A percentile compares a stretch with the other conserved stretches of the same genome.
These are phyloP conservation scores for Boechera retrofracta DNA, from an alignment of 345 rosid species.

Conservation along the genomic window DNA sequence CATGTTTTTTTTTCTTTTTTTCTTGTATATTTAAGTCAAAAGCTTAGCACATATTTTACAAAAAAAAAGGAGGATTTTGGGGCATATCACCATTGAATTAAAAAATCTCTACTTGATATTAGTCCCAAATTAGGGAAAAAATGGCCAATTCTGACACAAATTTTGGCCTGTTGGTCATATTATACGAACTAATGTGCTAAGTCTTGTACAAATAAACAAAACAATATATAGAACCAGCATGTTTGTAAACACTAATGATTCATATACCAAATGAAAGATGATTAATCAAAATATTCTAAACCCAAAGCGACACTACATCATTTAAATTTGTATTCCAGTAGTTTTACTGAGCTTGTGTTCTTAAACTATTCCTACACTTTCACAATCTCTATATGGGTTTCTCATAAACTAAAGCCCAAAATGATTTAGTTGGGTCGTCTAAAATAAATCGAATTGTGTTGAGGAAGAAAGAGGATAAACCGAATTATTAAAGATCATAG, in stretches of 20 bases:
- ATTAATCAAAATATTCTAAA: neutral
- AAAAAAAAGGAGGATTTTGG: neutral
- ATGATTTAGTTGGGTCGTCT: neutral
- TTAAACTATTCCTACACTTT: too few species aligned
- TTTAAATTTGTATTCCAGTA: too few species aligned
- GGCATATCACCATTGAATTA: neutral
- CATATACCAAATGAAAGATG: neutral
- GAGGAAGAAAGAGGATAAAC: neutral
- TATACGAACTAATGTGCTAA: neutral
- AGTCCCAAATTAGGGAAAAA: neutral
- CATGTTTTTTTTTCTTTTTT: neutral
- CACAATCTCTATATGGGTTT: neutral
- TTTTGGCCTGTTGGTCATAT: neutral
- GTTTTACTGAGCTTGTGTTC: too few species aligned
- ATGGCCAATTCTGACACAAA: neutral
- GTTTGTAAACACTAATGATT: neutral
- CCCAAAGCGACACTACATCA: neutral
- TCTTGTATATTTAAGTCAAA: neutral
- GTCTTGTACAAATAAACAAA: too few species aligned
- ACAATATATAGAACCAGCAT: neutral
- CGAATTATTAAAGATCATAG: neutral
- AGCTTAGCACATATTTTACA: neutral
- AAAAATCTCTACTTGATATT: neutral
- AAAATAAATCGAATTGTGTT: neutral
- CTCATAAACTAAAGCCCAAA: constrained; percentile 7